phyloP scores from a whole-genome alignment of 2,329 filamentous ascomycete genomes.

The Aspergillus sp. region DNA sequence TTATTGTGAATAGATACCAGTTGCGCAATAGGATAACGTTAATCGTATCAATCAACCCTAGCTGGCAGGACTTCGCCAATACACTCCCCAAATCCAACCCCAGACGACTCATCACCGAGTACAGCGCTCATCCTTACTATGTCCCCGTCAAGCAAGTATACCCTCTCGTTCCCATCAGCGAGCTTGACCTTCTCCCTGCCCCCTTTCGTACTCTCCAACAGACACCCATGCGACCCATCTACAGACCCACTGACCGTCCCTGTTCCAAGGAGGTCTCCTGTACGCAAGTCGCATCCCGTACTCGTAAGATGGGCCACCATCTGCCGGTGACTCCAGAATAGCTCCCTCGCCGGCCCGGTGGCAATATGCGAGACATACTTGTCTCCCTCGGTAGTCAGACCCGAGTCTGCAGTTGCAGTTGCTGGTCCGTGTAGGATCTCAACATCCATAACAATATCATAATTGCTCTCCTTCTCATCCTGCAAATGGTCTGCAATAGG shows the following conservation, averaged over 20 bases:
- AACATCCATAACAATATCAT: constrained; percentile 24
- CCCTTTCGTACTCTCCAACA: constrained; percentile 29
- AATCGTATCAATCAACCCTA: not conserved
- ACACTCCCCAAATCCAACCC: constrained; percentile 33
- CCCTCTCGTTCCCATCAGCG: constrained; percentile 17
- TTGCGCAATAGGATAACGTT: not conserved
- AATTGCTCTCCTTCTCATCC: constrained; percentile 18
- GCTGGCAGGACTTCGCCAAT: constrained; percentile 17
- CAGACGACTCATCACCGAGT: constrained; percentile 20
- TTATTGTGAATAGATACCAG: not conserved
- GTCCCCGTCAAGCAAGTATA: constrained; percentile 29
- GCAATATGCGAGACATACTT: constrained; percentile 8
- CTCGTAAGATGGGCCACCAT: constrained; percentile 32
- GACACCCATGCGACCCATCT: constrained; percentile 25
- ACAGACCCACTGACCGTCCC: constrained; percentile 29
- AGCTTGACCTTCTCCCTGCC: constrained; percentile 22
- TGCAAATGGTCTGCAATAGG: constrained; percentile 18
- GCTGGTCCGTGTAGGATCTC: constrained; percentile 13
- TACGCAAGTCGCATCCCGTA: constrained; percentile 26
- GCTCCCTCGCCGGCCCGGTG: constrained; percentile 17
- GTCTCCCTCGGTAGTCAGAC: not conserved
- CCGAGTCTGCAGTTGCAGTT: not conserved
- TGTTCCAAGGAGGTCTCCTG: constrained; percentile 33
- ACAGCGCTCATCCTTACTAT: constrained; percentile 27
- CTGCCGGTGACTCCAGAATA: constrained; percentile 31